Evolutionary conservation across 2,329 filamentous ascomycete species (phyloP), one percentile per base, ranked within the genome.

Genomic region (Hawksworthiomyces lignivorus): DNA sequence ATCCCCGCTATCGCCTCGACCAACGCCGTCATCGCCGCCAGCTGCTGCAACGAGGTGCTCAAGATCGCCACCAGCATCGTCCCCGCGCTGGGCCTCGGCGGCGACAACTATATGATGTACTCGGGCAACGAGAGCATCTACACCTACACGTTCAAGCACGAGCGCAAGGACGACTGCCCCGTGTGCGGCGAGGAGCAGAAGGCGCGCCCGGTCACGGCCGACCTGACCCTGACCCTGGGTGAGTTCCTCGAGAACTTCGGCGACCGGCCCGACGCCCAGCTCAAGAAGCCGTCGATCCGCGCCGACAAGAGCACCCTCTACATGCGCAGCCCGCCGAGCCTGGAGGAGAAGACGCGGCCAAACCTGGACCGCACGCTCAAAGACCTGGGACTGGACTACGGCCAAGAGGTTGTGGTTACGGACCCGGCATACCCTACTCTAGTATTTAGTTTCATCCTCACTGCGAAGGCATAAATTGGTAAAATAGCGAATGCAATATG

Each of bases 31-130:
- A 85, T 98, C 50, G 92, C 92, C 2, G 92, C 90, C 2, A 84
- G 86, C 39, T 97, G 90, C 63, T 97, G 92, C 63, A 97, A 95
- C 51, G 92, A 98, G 63, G 90, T 89, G 2, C 80, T 97, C 66
- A 98, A 98, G 66, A 86, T 98, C 48, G 85, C 84, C 31, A 94
- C 87, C 12, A 79, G 74, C 36, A 78, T 82, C 28, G 92, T 90
- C 24, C 87, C 90, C 0, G 82, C 80, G 49, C 71, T 98, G 14
- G 85, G 84, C 11, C 71, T 78, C 49, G 80, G 83, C 33, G 80
- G 83, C 33, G 83, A 83, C 43, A 94, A 95, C 61, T 98, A 98
- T 67, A 97, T 97, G 89, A 95, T 96, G 86, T 98, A 98, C 62
- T 95, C 87, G 11, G 92, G 94, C 35, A 89, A 97, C 56, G 90